Evolutionary conservation across 2,329 filamentous ascomycete species (phyloP).

Genomic region (Claviceps spartinae): DNA sequence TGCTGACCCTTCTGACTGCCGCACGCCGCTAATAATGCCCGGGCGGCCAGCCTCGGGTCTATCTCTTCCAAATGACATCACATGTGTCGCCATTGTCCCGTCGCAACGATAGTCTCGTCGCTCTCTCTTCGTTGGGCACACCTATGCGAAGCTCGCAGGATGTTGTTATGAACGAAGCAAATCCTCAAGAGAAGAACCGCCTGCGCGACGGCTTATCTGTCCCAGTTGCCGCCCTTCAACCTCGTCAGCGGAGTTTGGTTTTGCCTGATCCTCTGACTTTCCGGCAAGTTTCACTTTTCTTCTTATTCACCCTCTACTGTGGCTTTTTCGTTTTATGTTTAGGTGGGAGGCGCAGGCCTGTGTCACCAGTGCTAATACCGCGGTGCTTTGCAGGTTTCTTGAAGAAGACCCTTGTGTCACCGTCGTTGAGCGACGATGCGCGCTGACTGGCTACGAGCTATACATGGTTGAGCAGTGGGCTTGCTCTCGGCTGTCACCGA

Average conservation of each 20-base stretch:
- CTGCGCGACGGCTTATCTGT: conserved; percentile 7
- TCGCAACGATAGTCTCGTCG: conserved; percentile 6
- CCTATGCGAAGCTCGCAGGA: neutral
- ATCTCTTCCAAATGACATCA: conserved; percentile 6
- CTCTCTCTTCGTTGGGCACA: neutral
- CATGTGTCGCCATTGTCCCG: conserved; percentile 4
- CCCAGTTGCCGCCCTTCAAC: conserved; percentile 10
- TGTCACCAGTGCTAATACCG: conserved; percentile 4
- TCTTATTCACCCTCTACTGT: neutral
- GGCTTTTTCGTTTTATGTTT: neutral
- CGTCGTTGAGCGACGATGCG: conserved; percentile 57
- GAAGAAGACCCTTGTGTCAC: conserved; percentile 69
- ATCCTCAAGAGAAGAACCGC: neutral
- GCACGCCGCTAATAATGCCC: conserved; percentile 5
- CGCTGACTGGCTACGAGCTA: conserved; percentile 73
- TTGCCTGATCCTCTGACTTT: conserved; percentile 46
- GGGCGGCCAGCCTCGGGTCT: neutral
- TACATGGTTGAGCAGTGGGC: conserved; percentile 98
- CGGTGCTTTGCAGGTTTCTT: conserved; percentile 44
- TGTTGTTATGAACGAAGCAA: conserved; percentile 1
- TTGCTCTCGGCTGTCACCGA: conserved; percentile 79
- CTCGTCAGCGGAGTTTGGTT: conserved; percentile 33
- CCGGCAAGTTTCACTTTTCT: conserved; percentile 23
- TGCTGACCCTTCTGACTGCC: neutral
- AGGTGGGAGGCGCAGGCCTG: neutral